phyloP scores from a whole-genome alignment of 768 basidiomycete genomes.

The Russula brevipes region DNA sequence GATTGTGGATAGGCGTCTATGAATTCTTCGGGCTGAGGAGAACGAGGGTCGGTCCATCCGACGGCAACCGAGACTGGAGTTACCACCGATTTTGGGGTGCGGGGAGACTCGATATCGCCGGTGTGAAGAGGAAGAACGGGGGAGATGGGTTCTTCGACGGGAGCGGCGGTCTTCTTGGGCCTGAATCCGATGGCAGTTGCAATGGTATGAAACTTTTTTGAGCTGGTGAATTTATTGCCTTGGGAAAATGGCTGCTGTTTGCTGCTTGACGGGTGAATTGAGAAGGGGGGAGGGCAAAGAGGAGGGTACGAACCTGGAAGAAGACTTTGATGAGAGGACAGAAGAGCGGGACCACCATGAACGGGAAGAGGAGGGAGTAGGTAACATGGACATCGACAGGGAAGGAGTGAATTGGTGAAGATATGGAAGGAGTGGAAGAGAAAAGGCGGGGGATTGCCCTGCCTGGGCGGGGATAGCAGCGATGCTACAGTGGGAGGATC shows the following conservation, averaged over 20 bases:
- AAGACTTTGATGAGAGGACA: conserved; percentile 28
- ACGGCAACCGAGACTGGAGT: conserved; percentile 55
- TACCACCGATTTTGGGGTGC: conserved; percentile 36
- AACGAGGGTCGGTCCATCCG: conserved; percentile 50
- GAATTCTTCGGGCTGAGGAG: conserved; percentile 46
- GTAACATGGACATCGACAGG: conserved; percentile 13
- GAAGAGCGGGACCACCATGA: conserved; percentile 36
- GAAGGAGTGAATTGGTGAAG: conserved; percentile 22
- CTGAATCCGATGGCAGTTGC: conserved; percentile 60
- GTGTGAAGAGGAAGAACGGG: conserved; percentile 25
- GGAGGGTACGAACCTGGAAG: conserved; percentile 22
- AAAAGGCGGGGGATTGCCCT: not conserved
- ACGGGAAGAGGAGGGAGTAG: conserved; percentile 25
- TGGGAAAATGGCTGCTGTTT: conserved; percentile 3
- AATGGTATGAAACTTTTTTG: conserved; percentile 50
- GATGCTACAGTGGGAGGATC: no score
- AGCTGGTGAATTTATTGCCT: conserved; percentile 4
- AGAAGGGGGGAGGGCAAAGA: not conserved
- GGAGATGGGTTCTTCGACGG: conserved; percentile 48
- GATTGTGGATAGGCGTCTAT: conserved; percentile 39
- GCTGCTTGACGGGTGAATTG: not conserved
- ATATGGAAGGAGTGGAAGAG: conserved; percentile 14
- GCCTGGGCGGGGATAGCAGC: not conserved
- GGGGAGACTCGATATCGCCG: conserved; percentile 24
- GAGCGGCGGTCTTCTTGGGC: conserved; percentile 52